These are phyloP conservation scores for Gnaphalium uliginosum DNA, from an alignment of 129 eudicot species.

Conservation along the genomic window DNA sequence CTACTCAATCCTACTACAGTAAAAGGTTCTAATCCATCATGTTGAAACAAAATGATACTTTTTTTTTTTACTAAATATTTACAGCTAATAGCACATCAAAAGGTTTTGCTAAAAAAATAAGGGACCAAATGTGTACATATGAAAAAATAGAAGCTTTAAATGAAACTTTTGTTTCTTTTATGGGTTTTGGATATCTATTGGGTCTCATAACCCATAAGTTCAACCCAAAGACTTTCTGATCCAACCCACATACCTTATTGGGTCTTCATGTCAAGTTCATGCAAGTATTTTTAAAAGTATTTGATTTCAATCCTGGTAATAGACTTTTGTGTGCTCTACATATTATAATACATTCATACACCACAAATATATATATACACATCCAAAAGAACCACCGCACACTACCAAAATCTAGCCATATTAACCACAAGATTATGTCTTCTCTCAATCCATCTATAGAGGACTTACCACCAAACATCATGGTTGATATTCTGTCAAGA, in stretches of 20 bases:
- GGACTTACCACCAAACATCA: conserved; percentile 30
- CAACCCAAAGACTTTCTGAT: neutral
- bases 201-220: neutral
- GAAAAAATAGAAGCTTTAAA: too few relatives aligned
- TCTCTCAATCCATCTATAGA: conserved; percentile 16
- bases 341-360: neutral
- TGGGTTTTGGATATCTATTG: neutral
- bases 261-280: neutral
- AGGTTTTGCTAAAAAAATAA: too few relatives aligned
- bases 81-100: too few relatives aligned
- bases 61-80: neutral
- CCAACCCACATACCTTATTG: conserved; percentile 6
- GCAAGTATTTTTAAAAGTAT: neutral
- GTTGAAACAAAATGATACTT: neutral
- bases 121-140: too few relatives aligned
- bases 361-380: neutral
- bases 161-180: neutral
- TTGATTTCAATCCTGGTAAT: too few relatives aligned
- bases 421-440: neutral
- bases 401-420: neutral
- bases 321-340: too few relatives aligned
- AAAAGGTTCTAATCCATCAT: neutral
- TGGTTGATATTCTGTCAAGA: conserved; percentile 39
- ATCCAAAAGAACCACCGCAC: neutral
- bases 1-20: conserved; percentile 21